These are phyloP conservation scores for Podaxis sp. DNA, from an alignment of 768 basidiomycete genomes.

Conservation along the genomic window DNA sequence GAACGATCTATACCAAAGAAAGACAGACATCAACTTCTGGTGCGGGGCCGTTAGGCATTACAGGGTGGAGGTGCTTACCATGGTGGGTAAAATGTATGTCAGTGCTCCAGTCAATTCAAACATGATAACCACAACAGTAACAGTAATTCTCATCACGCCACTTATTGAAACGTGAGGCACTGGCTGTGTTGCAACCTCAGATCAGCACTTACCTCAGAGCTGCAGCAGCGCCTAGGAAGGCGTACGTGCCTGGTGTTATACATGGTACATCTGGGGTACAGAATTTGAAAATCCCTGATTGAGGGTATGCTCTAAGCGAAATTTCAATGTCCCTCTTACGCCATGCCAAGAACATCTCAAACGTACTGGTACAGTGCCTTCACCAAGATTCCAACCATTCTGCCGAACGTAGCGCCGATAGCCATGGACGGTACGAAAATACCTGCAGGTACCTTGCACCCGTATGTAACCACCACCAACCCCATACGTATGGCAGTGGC, in stretches of 20 bases:
- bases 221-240: slow-evolving; percentile 95
- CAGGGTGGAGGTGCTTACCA: slow-evolving; percentile 51
- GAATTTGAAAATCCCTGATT: slow-evolving; percentile 83
- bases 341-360: neutral
- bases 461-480: slow-evolving; percentile 89
- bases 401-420: slow-evolving; percentile 92
- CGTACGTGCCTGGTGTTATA: slow-evolving; percentile 98
- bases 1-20: slow-evolving; percentile 66
- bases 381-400: slow-evolving; percentile 96
- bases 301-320: slow-evolving; percentile 65
- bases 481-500: slow-evolving; percentile 87
- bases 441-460: slow-evolving; percentile 93
- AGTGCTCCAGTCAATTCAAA: slow-evolving; percentile 97
- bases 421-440: slow-evolving; percentile 99
- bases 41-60: neutral
- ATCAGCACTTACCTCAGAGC: slow-evolving; percentile 64
- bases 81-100: slow-evolving; percentile 95
- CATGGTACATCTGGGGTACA: slow-evolving; percentile 93
- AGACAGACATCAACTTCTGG: slow-evolving; percentile 6
- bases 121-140: slow-evolving; percentile 99
- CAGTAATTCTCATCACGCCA: slow-evolving; percentile 95
- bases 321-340: slow-evolving; percentile 2
- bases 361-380: slow-evolving; percentile 84
- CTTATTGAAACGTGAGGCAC: slow-evolving; percentile 40
- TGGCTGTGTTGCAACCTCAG: neutral